phyloP scores from a whole-genome alignment of 1,284 basidiomycete genomes.

The Pascua guehoae region DNA sequence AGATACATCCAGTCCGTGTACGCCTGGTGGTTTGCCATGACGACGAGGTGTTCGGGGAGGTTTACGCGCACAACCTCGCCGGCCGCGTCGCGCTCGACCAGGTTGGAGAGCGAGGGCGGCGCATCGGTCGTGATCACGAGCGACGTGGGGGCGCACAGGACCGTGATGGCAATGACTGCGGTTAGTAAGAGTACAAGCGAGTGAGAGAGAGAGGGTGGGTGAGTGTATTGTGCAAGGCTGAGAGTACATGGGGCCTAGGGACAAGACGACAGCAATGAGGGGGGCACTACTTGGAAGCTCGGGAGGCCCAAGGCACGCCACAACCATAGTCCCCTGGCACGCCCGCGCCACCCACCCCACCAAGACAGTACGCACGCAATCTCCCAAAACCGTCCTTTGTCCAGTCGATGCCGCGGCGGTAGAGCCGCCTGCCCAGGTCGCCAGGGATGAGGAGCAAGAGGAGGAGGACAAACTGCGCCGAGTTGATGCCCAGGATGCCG shows the following conservation, averaged over 20 bases:
- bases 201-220: too few relatives aligned
- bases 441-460: conserved; percentile 51
- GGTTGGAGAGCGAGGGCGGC: conserved; percentile 28
- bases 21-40: conserved; percentile 79
- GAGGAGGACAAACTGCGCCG: conserved; percentile 66
- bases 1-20: conserved; percentile 85
- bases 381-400: conserved; percentile 78
- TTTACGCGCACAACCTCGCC: conserved; percentile 63
- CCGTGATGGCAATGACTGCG: conserved; percentile 52
- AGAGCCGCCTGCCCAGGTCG: conserved; percentile 52
- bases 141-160: conserved; percentile 76
- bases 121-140: conserved; percentile 61
- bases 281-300: too few relatives aligned
- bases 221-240: too few relatives aligned
- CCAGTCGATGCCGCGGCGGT: conserved; percentile 66
- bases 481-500: conserved; percentile 66
- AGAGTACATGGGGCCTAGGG: too few relatives aligned
- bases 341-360: neutral
- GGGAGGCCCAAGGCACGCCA: too few relatives aligned
- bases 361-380: conserved; percentile 57
- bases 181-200: neutral
- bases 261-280: too few relatives aligned
- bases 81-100: conserved; percentile 55
- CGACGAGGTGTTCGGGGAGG: conserved; percentile 69
- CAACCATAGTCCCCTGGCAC: too few relatives aligned